A percentile compares a stretch with the other conserved stretches of the same genome.
Conservation (phyloP, 192 early-diverging fungal species). For the Dissophora ornata region DNA sequence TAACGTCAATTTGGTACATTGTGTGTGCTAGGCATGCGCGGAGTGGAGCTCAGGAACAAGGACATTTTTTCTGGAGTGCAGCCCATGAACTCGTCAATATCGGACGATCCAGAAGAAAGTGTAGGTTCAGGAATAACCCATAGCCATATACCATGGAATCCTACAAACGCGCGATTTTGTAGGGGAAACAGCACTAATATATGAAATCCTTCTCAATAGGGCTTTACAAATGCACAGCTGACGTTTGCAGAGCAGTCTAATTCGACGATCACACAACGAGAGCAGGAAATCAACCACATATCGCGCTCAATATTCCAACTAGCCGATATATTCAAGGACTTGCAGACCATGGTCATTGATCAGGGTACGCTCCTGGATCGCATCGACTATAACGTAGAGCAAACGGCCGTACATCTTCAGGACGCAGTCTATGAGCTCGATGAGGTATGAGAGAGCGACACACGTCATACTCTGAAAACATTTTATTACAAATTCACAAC, state of each 20-base stretch:
- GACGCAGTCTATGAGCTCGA: conserved; percentile 86
- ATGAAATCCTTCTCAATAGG: no score
- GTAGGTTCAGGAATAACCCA: neutral
- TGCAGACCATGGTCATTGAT: conserved; percentile 97
- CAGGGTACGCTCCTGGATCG: conserved; percentile 97
- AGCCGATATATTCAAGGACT: conserved; percentile 91
- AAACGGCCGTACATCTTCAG: conserved; percentile 81
- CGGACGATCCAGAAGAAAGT: conserved; percentile 39
- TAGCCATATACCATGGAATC: no score
- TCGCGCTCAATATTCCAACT: conserved; percentile 90
- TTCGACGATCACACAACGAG: conserved; percentile 80
- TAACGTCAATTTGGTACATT: no score
- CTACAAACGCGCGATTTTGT: no score
- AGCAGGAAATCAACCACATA: conserved; percentile 93
- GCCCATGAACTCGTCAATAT: conserved; percentile 37
- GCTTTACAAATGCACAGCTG: conserved; percentile 90
- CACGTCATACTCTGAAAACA: no score
- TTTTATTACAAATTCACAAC: no score
- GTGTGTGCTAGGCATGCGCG: conserved; percentile 29
- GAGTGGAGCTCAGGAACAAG: conserved; percentile 49
- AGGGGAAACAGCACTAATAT: no score
- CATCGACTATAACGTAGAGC: conserved; percentile 97
- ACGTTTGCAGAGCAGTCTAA: conserved; percentile 82
- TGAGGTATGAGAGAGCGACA: no score
- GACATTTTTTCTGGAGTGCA: conserved; percentile 45